Conservation (phyloP, 768 basidiomycete species). For the Phanerochaete sordida region DNA sequence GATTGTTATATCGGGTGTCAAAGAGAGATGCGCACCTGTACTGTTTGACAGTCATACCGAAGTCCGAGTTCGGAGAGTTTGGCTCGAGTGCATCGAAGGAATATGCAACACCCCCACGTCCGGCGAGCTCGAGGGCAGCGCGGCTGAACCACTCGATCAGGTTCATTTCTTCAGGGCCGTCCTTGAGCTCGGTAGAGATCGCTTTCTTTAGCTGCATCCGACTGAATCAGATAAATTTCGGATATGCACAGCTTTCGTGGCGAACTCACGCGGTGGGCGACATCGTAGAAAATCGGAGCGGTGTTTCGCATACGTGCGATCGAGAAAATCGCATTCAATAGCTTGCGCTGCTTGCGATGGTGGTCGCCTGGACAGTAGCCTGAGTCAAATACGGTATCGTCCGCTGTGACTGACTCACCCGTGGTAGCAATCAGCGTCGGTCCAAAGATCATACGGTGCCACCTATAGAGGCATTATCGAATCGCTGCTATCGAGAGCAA, state of each 20-base stretch:
- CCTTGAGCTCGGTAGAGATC: neutral
- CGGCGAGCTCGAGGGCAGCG: conserved; percentile 13
- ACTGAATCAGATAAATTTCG: neutral
- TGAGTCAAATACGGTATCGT: neutral
- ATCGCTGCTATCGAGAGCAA: neutral
- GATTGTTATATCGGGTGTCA: too few relatives aligned
- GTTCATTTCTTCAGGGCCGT: conserved; percentile 11
- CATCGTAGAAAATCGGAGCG: conserved; percentile 22
- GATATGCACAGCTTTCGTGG: neutral
- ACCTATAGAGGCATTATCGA: conserved; percentile 5
- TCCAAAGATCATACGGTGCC: conserved; percentile 17
- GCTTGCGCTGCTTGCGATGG: conserved; percentile 28
- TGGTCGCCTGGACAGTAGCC: conserved; percentile 18
- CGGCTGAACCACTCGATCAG: conserved; percentile 16
- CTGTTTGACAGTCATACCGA: conserved; percentile 5
- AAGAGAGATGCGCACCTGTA: neutral
- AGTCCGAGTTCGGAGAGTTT: neutral
- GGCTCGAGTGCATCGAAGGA: conserved; percentile 12
- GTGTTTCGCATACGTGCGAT: conserved; percentile 22
- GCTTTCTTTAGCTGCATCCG: neutral
- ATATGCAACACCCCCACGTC: conserved; percentile 13
- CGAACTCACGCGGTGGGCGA: conserved; percentile 15
- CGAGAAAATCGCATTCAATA: conserved; percentile 29
- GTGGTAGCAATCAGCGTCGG: conserved; percentile 20
- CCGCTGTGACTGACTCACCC: conserved; percentile 9